These are phyloP conservation scores for Lentinus brumalis DNA, from an alignment of 768 basidiomycete genomes.

Conservation along the genomic window DNA sequence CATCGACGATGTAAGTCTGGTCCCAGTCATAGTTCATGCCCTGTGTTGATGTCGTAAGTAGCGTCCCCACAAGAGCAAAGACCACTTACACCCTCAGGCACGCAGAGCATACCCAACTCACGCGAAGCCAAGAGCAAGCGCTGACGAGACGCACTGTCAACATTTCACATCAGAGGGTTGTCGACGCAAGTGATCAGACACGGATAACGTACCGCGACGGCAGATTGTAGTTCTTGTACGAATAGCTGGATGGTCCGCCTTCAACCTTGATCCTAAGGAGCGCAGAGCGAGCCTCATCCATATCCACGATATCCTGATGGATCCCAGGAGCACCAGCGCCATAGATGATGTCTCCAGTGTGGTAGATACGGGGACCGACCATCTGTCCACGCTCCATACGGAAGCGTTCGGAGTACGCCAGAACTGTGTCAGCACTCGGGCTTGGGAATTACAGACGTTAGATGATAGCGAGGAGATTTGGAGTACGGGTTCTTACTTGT, in stretches of 20 bases:
- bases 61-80: not conserved
- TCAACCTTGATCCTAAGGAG: conserved; percentile 70
- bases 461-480: not conserved
- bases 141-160: conserved; percentile 62
- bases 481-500: conserved; percentile 54
- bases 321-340: conserved; percentile 46
- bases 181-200: not conserved
- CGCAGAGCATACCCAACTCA: conserved; percentile 67
- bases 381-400: conserved; percentile 69
- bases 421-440: conserved; percentile 64
- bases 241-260: conserved; percentile 68
- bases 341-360: conserved; percentile 65
- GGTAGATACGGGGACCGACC: conserved; percentile 73
- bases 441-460: conserved; percentile 33
- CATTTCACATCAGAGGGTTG: not conserved
- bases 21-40: conserved; percentile 85
- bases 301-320: conserved; percentile 66
- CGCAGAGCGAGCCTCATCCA: conserved; percentile 65
- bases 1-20: conserved; percentile 76
- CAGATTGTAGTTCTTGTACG: conserved; percentile 79
- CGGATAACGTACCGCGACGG: conserved; percentile 53
- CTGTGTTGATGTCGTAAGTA: conserved; percentile 23
- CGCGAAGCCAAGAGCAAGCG: conserved; percentile 61
- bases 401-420: conserved; percentile 65
- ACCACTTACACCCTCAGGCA: conserved; percentile 62